Percentiles rank a stretch among this genome's conserved stretches.
phyloP scores from a whole-genome alignment of 176 grass and related monocot species.

The Puya raimondii region DNA sequence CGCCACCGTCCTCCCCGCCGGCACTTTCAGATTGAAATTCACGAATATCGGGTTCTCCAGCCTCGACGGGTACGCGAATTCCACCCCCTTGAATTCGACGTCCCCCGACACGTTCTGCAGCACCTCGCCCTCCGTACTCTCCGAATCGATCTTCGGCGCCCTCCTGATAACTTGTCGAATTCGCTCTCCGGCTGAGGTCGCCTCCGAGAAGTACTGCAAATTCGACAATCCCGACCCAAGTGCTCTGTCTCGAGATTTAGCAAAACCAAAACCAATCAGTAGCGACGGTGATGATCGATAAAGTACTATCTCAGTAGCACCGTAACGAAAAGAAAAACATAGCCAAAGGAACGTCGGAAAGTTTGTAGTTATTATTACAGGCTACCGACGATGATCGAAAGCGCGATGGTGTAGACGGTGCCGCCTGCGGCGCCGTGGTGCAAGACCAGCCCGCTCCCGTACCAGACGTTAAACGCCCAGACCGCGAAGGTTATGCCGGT shows the following conservation, averaged over 20 bases:
- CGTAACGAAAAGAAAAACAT: too few relatives aligned
- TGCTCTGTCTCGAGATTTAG: too few relatives aligned
- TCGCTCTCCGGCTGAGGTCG: constrained; percentile 29
- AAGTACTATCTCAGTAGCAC: too few relatives aligned
- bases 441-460: constrained; percentile 41
- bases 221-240: constrained; percentile 23
- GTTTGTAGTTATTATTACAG: too few relatives aligned
- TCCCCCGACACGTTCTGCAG: constrained; percentile 29
- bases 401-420: constrained; percentile 41
- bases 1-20: constrained; percentile 26
- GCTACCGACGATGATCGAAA: constrained; percentile 38
- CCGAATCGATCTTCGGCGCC: constrained; percentile 30
- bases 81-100: constrained; percentile 27
- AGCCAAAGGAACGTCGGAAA: too few relatives aligned
- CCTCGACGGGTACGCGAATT: constrained; percentile 49
- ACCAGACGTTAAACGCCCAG: constrained; percentile 41
- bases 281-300: too few relatives aligned
- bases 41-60: constrained; percentile 26
- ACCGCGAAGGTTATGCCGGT: constrained; percentile 38
- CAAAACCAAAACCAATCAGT: too few relatives aligned
- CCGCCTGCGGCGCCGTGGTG: constrained; percentile 31
- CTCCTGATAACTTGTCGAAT: constrained; percentile 37
- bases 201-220: constrained; percentile 30
- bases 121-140: constrained; percentile 16
- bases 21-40: constrained; percentile 32